Percentiles rank a stretch among this genome's conserved stretches.
phyloP scores from a whole-genome alignment of 495 filamentous ascomycete species.

The Podospora didyma region DNA sequence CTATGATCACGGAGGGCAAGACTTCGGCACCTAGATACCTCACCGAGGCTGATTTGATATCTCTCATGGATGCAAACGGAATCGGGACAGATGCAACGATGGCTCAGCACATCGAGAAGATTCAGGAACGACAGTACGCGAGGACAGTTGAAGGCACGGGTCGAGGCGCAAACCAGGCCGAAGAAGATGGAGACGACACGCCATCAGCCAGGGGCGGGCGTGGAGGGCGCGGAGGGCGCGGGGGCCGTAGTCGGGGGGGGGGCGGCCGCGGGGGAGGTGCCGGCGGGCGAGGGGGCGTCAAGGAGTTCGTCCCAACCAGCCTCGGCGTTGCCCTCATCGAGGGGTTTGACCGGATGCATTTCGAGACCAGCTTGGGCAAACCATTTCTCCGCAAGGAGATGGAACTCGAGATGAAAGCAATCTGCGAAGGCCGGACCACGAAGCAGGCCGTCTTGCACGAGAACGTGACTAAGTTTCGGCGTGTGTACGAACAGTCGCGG shows the following conservation, averaged over 20 bases:
- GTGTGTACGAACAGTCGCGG: conserved; percentile 73
- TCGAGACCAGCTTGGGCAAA: conserved; percentile 88
- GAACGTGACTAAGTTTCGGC: conserved; percentile 77
- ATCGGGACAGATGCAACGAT: conserved; percentile 98
- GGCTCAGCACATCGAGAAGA: conserved; percentile 96
- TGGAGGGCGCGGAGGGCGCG: conserved; percentile 31
- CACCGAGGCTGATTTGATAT: conserved; percentile 95
- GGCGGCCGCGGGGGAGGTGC: conserved; percentile 36
- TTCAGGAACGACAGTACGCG: conserved; percentile 85
- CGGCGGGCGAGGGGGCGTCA: conserved; percentile 52
- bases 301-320: conserved; percentile 87
- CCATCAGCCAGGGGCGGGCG: conserved; percentile 33
- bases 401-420: conserved; percentile 90
- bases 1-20: conserved; percentile 81
- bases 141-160: conserved; percentile 50
- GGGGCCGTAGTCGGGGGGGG: conserved; percentile 32
- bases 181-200: conserved; percentile 28
- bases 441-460: conserved; percentile 70
- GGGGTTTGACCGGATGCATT: conserved; percentile 86
- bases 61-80: conserved; percentile 96
- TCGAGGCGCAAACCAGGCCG: conserved; percentile 22
- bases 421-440: conserved; percentile 81
- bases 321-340: conserved; percentile 87
- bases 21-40: conserved; percentile 80
- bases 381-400: conserved; percentile 98